Percentiles rank a stretch among this genome's conserved stretches.
Conservation (phyloP, 2,329 filamentous ascomycete genomes). For the Pseudogymnoascus sp. region DNA sequence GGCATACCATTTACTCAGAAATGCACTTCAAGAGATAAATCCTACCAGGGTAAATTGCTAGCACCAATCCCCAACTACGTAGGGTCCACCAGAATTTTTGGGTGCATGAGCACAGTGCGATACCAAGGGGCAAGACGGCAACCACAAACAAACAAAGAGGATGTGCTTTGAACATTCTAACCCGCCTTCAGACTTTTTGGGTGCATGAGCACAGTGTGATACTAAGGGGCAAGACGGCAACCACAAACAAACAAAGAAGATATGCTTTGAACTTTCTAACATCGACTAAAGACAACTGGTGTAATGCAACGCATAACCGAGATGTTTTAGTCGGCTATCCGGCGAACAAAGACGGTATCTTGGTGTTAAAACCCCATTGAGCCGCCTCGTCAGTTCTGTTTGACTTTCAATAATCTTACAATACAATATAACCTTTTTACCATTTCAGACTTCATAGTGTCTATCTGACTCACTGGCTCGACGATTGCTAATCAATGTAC, state of each 20-base stretch:
- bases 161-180: neutral
- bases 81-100: no score
- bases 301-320: neutral
- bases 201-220: neutral
- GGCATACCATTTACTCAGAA: neutral
- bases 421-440: neutral
- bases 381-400: neutral
- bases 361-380: neutral
- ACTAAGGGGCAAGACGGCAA: neutral
- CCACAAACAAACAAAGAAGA: neutral
- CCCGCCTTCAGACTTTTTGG: neutral
- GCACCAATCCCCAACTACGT: neutral
- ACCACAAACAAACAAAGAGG: neutral
- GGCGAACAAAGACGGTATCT: neutral
- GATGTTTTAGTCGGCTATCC: neutral
- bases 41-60: neutral
- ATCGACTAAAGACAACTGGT: neutral
- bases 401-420: neutral
- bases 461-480: neutral
- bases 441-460: neutral
- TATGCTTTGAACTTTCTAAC: neutral
- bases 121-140: neutral
- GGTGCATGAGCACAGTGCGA: neutral
- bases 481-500: neutral
- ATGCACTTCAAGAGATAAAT: neutral